Evolutionary conservation across 768 basidiomycete genomes (phyloP).

Genomic region (Royoungia palumana): DNA sequence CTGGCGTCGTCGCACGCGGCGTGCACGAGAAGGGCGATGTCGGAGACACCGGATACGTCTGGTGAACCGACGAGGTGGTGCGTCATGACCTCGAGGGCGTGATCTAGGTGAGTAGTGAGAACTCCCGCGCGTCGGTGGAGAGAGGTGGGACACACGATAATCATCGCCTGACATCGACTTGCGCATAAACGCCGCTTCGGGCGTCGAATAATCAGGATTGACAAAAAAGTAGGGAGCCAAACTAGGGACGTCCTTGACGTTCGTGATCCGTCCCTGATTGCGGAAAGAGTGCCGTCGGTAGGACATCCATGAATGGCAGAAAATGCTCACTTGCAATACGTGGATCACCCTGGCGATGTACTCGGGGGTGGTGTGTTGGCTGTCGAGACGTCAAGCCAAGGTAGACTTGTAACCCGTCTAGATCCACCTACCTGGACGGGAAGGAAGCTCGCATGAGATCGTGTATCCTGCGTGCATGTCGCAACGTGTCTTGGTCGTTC

Average conservation of each 20-base stretch:
- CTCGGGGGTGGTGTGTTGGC: slow-evolving; percentile 47
- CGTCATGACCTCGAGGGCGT: slow-evolving; percentile 6
- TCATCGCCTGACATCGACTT: slow-evolving; percentile 38
- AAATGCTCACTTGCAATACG: slow-evolving; percentile 49
- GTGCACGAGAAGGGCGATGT: slow-evolving; percentile 40
- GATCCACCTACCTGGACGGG: slow-evolving; percentile 48
- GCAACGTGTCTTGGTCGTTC: slow-evolving; percentile 46
- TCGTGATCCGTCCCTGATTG: slow-evolving; percentile 62
- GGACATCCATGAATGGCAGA: background rate
- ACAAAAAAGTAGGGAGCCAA: slow-evolving; percentile 78
- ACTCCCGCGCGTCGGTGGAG: background rate
- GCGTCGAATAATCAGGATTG: slow-evolving; percentile 54
- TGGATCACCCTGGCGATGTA: slow-evolving; percentile 65
- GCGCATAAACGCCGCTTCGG: slow-evolving; percentile 55
- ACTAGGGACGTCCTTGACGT: slow-evolving; percentile 64
- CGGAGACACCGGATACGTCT: slow-evolving; percentile 3
- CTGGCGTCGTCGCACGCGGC: slow-evolving; percentile 39
- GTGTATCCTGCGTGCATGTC: slow-evolving; percentile 53
- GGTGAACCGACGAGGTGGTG: slow-evolving; percentile 1
- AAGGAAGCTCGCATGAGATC: slow-evolving; percentile 52
- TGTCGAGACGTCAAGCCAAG: slow-evolving; percentile 15
- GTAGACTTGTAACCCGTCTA: background rate
- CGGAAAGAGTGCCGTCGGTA: background rate
- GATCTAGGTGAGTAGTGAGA: slow-evolving; percentile 1
- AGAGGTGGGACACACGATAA: slow-evolving; percentile 40